Conservation (phyloP, 2,329 filamentous ascomycete genomes). For the Fusarium sp. region DNA sequence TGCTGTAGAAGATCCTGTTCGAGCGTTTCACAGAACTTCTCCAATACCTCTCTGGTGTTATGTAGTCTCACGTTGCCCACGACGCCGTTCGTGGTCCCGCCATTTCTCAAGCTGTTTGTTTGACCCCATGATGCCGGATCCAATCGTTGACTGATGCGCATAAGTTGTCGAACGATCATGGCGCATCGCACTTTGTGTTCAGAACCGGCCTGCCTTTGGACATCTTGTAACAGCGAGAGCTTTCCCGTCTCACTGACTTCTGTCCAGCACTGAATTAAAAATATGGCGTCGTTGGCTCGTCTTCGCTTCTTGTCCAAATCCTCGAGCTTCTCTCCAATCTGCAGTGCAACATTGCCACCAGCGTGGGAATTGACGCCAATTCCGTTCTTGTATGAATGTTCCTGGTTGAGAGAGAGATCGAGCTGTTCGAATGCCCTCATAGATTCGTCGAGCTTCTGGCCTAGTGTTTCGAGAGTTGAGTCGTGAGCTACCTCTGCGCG, state of each 20-base stretch:
- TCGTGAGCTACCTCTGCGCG: slow-evolving; percentile 93
- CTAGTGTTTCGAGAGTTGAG: slow-evolving; percentile 87
- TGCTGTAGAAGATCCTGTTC: slow-evolving; percentile 96
- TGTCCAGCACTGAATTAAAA: slow-evolving; percentile 95
- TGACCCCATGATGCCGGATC: slow-evolving; percentile 81
- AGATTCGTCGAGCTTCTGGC: slow-evolving; percentile 89
- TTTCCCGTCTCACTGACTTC: slow-evolving; percentile 93
- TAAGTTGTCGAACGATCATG: slow-evolving; percentile 90
- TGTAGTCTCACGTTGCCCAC: slow-evolving; percentile 57
- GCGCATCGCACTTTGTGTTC: slow-evolving; percentile 96
- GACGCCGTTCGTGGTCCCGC: slow-evolving; percentile 60
- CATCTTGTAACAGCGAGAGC: slow-evolving; percentile 86
- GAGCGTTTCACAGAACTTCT: slow-evolving; percentile 95
- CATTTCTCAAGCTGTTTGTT: slow-evolving; percentile 66
- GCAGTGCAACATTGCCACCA: slow-evolving; percentile 90
- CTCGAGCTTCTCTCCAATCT: slow-evolving; percentile 93
- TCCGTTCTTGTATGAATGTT: slow-evolving; percentile 54
- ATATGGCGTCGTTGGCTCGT: slow-evolving; percentile 91
- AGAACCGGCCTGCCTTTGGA: slow-evolving; percentile 84
- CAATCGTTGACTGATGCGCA: slow-evolving; percentile 92
- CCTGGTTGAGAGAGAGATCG: slow-evolving; percentile 82
- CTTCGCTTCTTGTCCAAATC: slow-evolving; percentile 93
- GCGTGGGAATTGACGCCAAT: slow-evolving; percentile 57
- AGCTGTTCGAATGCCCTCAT: slow-evolving; percentile 92
- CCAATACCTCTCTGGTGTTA: slow-evolving; percentile 88